Evolutionary conservation across 495 filamentous ascomycete species (phyloP).

Genomic region (Xylaria sp.): DNA sequence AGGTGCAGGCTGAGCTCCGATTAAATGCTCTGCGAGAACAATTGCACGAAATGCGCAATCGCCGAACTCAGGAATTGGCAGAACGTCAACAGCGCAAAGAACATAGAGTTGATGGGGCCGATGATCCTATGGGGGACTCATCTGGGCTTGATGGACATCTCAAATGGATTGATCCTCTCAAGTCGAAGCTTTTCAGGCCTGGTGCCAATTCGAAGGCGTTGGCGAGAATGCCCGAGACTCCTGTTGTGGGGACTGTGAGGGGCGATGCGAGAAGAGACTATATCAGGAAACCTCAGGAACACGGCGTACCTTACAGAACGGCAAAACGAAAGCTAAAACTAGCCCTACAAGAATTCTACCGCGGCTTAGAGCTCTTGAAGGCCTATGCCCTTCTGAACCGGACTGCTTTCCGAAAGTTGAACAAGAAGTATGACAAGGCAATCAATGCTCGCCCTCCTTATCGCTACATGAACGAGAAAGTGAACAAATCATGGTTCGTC

Average conservation of each 20-base stretch:
- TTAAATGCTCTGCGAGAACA: constrained; percentile 76
- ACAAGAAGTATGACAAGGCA: constrained; percentile 97
- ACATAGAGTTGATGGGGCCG: constrained; percentile 37
- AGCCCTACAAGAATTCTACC: constrained; percentile 90
- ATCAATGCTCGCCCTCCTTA: constrained; percentile 76
- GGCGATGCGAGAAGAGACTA: constrained; percentile 65
- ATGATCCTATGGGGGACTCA: constrained; percentile 33
- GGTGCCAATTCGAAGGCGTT: constrained; percentile 56
- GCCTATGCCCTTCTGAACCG: constrained; percentile 87
- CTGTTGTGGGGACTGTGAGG: constrained; percentile 41
- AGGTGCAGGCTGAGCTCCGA: constrained; percentile 76
- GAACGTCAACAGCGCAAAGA: constrained; percentile 44
- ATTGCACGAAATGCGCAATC: constrained; percentile 85
- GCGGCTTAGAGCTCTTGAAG: constrained; percentile 88
- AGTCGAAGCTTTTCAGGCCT: constrained; percentile 50
- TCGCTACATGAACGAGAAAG: constrained; percentile 89
- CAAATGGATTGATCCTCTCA: constrained; percentile 53
- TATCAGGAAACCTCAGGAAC: constrained; percentile 60
- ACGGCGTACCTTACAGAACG: constrained; percentile 76
- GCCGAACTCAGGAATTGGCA: constrained; percentile 73
- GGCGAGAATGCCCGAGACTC: constrained; percentile 49
- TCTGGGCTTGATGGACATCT: constrained; percentile 31
- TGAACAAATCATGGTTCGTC: constrained; percentile 90
- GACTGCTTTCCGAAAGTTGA: constrained; percentile 95
- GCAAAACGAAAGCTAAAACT: constrained; percentile 91